These are phyloP conservation scores for Alloteropsis semialata DNA, from an alignment of 176 grass and related monocot species.

Conservation along the genomic window DNA sequence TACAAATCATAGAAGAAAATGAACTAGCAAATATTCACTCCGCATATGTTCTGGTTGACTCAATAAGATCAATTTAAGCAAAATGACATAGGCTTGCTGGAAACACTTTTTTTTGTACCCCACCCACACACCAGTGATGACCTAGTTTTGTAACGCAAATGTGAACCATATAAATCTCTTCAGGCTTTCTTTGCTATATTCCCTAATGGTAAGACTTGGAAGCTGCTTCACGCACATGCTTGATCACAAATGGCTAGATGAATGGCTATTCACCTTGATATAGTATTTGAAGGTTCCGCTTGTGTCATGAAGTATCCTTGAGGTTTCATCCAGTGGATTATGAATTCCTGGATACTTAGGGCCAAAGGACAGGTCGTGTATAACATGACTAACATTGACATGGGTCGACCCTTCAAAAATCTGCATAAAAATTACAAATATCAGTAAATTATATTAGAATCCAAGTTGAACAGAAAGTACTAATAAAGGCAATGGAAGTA, in stretches of 20 bases:
- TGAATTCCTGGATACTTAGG: slow-evolving; percentile 90
- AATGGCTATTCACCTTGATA: slow-evolving; percentile 74
- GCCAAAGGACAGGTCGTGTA: slow-evolving; percentile 93
- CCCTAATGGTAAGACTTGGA: slow-evolving; percentile 1
- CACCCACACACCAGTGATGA: too few species aligned
- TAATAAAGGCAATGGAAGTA: neutral
- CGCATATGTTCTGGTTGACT: neutral
- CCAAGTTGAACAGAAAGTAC: slow-evolving; percentile 1
- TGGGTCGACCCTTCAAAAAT: slow-evolving; percentile 91
- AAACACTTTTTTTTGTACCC: neutral
- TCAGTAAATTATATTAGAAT: neutral
- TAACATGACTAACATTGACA: slow-evolving; percentile 94
- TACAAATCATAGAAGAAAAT: neutral
- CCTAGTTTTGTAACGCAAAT: neutral
- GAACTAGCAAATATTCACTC: slow-evolving; percentile 2
- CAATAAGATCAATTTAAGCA: neutral
- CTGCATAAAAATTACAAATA: slow-evolving; percentile 42
- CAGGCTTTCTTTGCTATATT: neutral
- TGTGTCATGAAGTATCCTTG: slow-evolving; percentile 83
- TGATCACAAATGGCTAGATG: slow-evolving; percentile 9
- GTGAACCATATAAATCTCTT: neutral
- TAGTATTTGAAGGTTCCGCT: slow-evolving; percentile 99
- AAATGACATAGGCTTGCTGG: neutral
- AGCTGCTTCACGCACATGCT: neutral
- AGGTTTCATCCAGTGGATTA: slow-evolving; percentile 88